Conservation (phyloP, 1,284 basidiomycete species). For the Pseudozyma flocculosa region DNA sequence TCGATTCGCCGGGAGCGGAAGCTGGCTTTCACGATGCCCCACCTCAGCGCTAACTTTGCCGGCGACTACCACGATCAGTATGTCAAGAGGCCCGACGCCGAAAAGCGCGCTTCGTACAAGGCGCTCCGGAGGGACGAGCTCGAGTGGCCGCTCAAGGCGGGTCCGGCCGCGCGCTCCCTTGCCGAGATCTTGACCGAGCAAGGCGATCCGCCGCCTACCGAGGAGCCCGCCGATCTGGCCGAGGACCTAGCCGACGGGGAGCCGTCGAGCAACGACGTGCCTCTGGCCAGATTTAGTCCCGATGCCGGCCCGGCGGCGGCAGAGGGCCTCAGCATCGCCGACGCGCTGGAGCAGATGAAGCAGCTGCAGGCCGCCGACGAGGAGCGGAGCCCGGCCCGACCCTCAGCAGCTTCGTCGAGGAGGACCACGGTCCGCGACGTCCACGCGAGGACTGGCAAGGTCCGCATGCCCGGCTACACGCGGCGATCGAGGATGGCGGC, state of each 20-base stretch:
- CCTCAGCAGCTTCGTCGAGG: not conserved
- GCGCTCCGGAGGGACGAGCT: slow-evolving; percentile 33
- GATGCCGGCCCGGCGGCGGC: not conserved
- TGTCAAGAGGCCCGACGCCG: slow-evolving; percentile 27
- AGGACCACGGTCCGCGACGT: slow-evolving; percentile 17
- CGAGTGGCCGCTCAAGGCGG: slow-evolving; percentile 32
- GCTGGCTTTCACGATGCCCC: slow-evolving; percentile 30
- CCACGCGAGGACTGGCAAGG: slow-evolving; percentile 21
- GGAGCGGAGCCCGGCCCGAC: not conserved
- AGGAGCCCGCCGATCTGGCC: too few species aligned
- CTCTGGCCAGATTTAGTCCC: too few species aligned
- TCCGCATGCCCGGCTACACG: slow-evolving; percentile 22
- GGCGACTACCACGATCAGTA: slow-evolving; percentile 42
- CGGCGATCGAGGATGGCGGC: slow-evolving; percentile 23
- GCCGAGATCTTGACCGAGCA: too few species aligned
- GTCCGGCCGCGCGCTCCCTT: too few species aligned
- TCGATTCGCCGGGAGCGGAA: slow-evolving; percentile 3
- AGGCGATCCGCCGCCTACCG: too few species aligned
- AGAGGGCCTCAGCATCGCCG: slow-evolving; percentile 28
- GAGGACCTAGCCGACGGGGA: too few species aligned
- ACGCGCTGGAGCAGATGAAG: slow-evolving; percentile 33
- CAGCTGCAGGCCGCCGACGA: slow-evolving; percentile 12
- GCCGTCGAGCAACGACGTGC: too few species aligned
- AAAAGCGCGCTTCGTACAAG: slow-evolving; percentile 42
- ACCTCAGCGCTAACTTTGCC: slow-evolving; percentile 24